Evolutionary conservation across 306 rosid species (phyloP), one percentile per base, ranked within the genome.

Genomic region (Prunus campanulata): DNA sequence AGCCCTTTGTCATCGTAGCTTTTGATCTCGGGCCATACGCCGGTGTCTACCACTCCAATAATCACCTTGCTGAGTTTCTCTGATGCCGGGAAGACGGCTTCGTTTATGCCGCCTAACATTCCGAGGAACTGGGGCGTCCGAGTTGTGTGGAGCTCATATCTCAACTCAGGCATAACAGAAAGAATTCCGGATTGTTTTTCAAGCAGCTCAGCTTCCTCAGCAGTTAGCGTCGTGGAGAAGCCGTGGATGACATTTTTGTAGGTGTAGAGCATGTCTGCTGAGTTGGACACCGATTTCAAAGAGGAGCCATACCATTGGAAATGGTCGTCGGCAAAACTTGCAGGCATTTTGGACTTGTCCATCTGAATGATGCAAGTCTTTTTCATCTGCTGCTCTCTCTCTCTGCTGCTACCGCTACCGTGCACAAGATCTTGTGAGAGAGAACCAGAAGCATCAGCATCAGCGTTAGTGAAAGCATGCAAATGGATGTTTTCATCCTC

Each of bases 111-210:
- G 11, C 74, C 87, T 29, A 87, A 78, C 50, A 92, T 78, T 46
- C 96, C 92, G 3, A 92, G 93, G 80, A 92, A 92, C 77, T 83
- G 74, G 0, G 92, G 93, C 4, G 97, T 84, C 80, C 91, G 81
- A 80, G 93, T 92, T 24, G 97, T 92, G 24, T 90, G 96, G 67
- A 92, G 91, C 65, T 90, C 88, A 2, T 88, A 90, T 75, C 76
- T 80, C 56, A 61, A 65, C 35, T 92, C 93, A 16, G 93, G 97
- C 61, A 84, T 42, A 30, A 87, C 85, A 11, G 85, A 79, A 29
- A 88, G 79, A 71, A 88, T 68, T 54, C 91, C 96, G 0, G 77
- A 82, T 68, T 25, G 27, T 25, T 25, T 25, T 25, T 25, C 27
- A 25, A 25, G 27, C 6, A 80, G 70, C 27, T 84, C 84, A 29